phyloP scores from a whole-genome alignment of 768 basidiomycete species.

The Austroboletus eburneus region DNA sequence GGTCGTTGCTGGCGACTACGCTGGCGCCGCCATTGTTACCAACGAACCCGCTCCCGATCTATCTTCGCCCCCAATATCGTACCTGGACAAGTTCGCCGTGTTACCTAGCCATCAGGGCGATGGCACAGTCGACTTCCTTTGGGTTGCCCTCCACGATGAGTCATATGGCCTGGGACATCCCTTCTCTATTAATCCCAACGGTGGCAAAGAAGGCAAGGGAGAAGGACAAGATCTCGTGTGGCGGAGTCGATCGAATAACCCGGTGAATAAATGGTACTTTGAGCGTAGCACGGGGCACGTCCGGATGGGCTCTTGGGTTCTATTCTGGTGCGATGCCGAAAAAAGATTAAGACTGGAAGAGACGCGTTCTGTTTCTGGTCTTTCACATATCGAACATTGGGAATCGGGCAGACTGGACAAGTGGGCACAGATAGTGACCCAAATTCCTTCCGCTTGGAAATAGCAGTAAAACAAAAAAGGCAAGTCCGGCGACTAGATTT shows the following conservation, averaged over 20 bases:
- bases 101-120: constrained; percentile 94
- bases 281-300: constrained; percentile 92
- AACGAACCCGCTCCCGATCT: constrained; percentile 41
- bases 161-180: constrained; percentile 94
- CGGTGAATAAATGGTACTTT: constrained; percentile 99
- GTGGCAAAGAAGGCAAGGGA: constrained; percentile 85
- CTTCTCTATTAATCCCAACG: constrained; percentile 92
- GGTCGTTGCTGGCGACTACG: constrained; percentile 93
- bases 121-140: constrained; percentile 98
- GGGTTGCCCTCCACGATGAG: constrained; percentile 98
- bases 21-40: constrained; percentile 92
- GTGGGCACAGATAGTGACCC: constrained; percentile 67
- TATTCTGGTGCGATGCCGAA: constrained; percentile 99
- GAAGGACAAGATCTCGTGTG: constrained; percentile 94
- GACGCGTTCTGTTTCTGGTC: constrained; percentile 55
- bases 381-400: constrained; percentile 74
- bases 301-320: constrained; percentile 79
- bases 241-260: constrained; percentile 90
- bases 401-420: constrained; percentile 64
- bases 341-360: constrained; percentile 71
- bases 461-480: constrained; percentile 16
- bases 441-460: constrained; percentile 80
- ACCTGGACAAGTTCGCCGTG: constrained; percentile 98
- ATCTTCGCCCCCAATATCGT: constrained; percentile 57
- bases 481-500: constrained; percentile 7